Percentiles rank a stretch among this genome's conserved stretches.
phyloP scores from a whole-genome alignment of 106 monocot genomes.

The Allium sativum region DNA sequence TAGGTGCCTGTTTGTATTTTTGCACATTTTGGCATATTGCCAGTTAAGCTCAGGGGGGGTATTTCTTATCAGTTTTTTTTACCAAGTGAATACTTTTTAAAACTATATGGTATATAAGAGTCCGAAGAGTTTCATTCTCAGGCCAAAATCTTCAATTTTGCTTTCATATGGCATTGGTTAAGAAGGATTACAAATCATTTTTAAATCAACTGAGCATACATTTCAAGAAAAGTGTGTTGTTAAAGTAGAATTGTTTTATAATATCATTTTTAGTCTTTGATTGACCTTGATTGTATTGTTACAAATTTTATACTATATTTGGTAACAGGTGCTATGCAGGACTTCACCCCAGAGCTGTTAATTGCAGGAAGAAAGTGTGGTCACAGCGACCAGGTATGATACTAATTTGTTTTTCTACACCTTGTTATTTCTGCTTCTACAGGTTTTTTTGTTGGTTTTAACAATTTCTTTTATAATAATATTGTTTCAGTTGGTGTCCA shows the following conservation, averaged over 20 bases:
- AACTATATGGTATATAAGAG: too few species aligned
- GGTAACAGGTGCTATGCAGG: constrained; percentile 17
- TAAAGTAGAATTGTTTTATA: too few species aligned
- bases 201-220: too few species aligned
- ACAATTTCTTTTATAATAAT: neutral
- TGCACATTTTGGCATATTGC: too few species aligned
- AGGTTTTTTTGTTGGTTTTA: neutral
- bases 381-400: constrained; percentile 5
- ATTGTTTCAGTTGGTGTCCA: constrained; percentile 2
- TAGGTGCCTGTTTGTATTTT: too few species aligned
- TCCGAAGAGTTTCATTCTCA: too few species aligned
- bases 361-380: constrained; percentile 25
- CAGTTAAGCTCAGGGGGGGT: too few species aligned
- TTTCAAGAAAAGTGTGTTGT: too few species aligned
- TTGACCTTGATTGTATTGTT: neutral
- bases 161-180: neutral
- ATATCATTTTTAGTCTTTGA: too few species aligned
- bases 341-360: constrained; percentile 23
- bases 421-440: neutral
- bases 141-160: too few species aligned
- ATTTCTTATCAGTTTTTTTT: too few species aligned
- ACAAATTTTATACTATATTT: neutral
- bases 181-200: neutral
- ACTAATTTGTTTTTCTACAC: neutral
- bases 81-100: too few species aligned